These are phyloP conservation scores for Colletotrichum liriopes DNA, from an alignment of 2,329 filamentous ascomycete species.

Conservation along the genomic window DNA sequence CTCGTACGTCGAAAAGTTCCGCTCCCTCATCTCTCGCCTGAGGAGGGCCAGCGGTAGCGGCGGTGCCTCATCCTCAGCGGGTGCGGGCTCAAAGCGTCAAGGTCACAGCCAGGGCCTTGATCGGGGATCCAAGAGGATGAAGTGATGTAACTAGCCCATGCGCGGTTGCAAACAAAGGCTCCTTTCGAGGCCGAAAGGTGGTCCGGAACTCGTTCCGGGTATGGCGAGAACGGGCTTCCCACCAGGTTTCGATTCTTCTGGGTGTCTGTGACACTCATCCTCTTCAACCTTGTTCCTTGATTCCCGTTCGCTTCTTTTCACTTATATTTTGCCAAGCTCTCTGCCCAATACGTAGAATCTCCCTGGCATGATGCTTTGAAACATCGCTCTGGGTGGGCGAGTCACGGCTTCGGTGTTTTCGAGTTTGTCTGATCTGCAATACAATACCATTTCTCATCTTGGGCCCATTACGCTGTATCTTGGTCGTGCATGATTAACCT, in stretches of 20 bases:
- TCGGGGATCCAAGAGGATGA: constrained; percentile 54
- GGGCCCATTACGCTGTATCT: not conserved
- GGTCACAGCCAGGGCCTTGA: constrained; percentile 47
- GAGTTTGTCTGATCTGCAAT: not conserved
- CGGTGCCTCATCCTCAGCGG: constrained; percentile 29
- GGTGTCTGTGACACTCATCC: constrained; percentile 19
- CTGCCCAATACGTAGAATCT: not conserved
- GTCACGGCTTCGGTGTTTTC: not conserved
- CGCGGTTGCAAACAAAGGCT: not conserved
- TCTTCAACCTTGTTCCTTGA: constrained; percentile 9
- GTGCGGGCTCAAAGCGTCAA: constrained; percentile 53
- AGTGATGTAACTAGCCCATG: constrained; percentile 44
- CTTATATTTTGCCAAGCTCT: not conserved
- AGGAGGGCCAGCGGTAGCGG: constrained; percentile 46
- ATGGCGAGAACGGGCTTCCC: constrained; percentile 1
- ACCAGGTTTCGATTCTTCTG: constrained; percentile 3
- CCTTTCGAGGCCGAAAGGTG: not conserved
- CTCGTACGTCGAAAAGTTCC: constrained; percentile 55
- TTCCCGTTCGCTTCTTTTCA: not conserved
- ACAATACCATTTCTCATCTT: constrained; percentile 9
- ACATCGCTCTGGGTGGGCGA: not conserved
- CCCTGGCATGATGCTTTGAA: not conserved
- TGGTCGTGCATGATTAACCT: not conserved
- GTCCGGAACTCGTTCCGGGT: not conserved
- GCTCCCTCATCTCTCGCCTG: constrained; percentile 51